A percentile compares a stretch with the other conserved stretches of the same genome.
These are phyloP conservation scores for Corymbia citriodora DNA, from an alignment of 441 rosid species.

Conservation along the genomic window DNA sequence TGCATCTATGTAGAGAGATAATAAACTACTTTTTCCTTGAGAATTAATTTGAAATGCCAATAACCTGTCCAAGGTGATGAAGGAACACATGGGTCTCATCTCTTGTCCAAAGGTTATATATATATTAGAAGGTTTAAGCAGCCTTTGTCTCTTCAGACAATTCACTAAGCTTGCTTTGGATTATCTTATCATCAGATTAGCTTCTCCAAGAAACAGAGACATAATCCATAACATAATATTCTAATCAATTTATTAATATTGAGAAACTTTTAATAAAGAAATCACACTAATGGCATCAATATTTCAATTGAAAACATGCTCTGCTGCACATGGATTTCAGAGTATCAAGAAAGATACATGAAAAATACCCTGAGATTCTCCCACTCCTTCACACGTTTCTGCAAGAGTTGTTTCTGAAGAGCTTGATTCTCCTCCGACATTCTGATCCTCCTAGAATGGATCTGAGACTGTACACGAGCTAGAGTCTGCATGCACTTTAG, in stretches of 20 bases:
- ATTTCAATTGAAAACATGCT: neutral
- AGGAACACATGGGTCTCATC: neutral
- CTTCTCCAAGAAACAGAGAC: neutral
- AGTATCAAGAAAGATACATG: neutral
- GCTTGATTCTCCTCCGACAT: conserved; percentile 92
- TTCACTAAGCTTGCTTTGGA: neutral
- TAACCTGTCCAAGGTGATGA: neutral
- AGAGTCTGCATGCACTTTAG: conserved; percentile 83
- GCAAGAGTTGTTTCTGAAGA: conserved; percentile 75
- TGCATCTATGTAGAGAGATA: neutral
- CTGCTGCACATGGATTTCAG: neutral
- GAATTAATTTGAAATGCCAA: neutral
- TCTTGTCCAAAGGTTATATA: neutral
- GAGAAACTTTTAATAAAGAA: neutral
- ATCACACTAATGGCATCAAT: neutral
- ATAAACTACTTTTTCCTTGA: neutral
- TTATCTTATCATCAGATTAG: neutral
- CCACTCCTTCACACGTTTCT: conserved; percentile 80
- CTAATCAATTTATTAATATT: neutral
- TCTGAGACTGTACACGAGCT: conserved; percentile 75
- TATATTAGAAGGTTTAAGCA: neutral
- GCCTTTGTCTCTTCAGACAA: neutral
- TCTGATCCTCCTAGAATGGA: conserved; percentile 61
- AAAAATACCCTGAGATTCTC: conserved; percentile 45
- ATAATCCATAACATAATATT: neutral